Evolutionary conservation across 768 basidiomycete species (phyloP).

Genomic region (Mycena capillaripes): DNA sequence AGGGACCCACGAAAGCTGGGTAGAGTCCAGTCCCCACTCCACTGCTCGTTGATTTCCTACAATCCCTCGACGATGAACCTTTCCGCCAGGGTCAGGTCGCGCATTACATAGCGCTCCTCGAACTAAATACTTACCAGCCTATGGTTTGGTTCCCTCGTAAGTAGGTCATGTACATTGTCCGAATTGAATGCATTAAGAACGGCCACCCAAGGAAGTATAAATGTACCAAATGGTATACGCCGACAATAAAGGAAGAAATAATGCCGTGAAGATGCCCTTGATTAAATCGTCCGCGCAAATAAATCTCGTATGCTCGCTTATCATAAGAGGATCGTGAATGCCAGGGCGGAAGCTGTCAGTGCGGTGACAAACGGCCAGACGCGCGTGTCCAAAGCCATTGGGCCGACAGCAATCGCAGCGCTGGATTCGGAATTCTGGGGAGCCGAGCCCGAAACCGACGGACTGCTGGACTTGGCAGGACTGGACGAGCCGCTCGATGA

Average conservation of each 20-base stretch:
- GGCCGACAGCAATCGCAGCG: constrained; percentile 29
- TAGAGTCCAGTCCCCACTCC: neutral
- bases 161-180: neutral
- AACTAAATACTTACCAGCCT: neutral
- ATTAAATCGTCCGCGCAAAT: constrained; percentile 1
- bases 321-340: constrained; percentile 40
- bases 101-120: neutral
- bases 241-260: constrained; percentile 16
- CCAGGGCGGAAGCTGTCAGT: constrained; percentile 34
- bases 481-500: neutral
- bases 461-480: neutral
- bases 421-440: constrained; percentile 2
- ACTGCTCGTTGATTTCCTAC: too few relatives aligned
- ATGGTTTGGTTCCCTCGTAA: neutral
- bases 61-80: neutral
- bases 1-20: neutral
- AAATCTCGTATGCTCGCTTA: constrained; percentile 8
- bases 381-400: constrained; percentile 16
- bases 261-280: constrained; percentile 22
- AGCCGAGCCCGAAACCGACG: neutral
- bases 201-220: neutral
- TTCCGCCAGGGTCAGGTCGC: neutral
- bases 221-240: constrained; percentile 17
- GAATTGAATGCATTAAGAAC: constrained; percentile 16
- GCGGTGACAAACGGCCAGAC: constrained; percentile 31